phyloP scores from a whole-genome alignment of 805 yeast species.

The Saccharomyces mikatae region DNA sequence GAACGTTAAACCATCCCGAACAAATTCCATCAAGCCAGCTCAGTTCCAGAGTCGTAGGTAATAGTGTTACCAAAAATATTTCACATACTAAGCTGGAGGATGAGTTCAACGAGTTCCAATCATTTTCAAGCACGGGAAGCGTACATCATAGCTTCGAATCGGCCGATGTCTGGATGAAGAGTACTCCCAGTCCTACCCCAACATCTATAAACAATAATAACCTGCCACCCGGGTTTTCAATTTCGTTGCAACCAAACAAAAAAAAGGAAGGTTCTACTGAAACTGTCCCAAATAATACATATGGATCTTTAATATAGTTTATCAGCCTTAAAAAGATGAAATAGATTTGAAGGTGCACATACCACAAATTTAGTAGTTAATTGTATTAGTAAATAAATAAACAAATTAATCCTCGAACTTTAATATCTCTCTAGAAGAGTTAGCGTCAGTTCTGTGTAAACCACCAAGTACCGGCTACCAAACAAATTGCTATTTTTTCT shows the following conservation, averaged over 20 bases:
- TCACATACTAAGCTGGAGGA: neutral
- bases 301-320: slow-evolving; percentile 7
- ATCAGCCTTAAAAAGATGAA: neutral
- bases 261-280: slow-evolving; percentile 3
- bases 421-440: neutral
- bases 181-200: neutral
- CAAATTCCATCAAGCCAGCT: neutral
- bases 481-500: neutral
- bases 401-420: neutral
- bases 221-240: slow-evolving; percentile 39
- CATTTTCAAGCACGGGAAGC: neutral
- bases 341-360: neutral
- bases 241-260: slow-evolving; percentile 30
- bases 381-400: neutral
- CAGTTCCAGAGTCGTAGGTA: neutral
- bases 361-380: neutral
- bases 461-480: neutral
- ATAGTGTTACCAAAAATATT: neutral
- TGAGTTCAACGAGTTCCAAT: neutral
- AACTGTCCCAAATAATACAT: neutral
- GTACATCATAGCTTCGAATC: neutral
- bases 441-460: neutral
- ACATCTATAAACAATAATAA: slow-evolving; percentile 5
- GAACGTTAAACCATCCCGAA: neutral
- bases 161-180: slow-evolving; percentile 1